Base-by-base conservation (phyloP, 2,329 filamentous ascomycete species). In the Didymella segeticola region DNA sequence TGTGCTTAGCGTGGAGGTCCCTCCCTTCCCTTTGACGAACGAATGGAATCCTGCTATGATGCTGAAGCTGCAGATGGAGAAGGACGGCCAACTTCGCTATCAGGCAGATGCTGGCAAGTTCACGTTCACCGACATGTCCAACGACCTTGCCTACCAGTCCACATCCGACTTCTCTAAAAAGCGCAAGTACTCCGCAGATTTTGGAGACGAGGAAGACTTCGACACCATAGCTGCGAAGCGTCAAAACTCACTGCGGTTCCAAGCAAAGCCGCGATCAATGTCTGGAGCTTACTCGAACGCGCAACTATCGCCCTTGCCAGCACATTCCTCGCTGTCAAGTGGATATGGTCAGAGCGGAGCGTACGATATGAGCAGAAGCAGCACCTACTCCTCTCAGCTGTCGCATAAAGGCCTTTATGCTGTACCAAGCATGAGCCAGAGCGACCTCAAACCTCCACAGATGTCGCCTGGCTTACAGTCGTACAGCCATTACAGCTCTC, bases 1-100 rank as follows among this genome's bases (percentile, higher is more conserved):
- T 74, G 83, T 83, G 25, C 81, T 96, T 63, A 85, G 84, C 38
- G 85, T 86, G 33, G 86, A 91, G 51, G 89, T 88, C 26, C 93
- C 93, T 39, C 82, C 82, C 2, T 85, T 86, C 61, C 73, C 80
- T n/a, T 71, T 78, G 17, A 87, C 85, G 8, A 81, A 80, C 43
- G 84, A 80, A 41, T 77, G 79, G 39, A 80, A 83, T 43, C 78
- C 82, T 25, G 79, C 81, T 43, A 83, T 88, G 36, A 82, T 84
- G 47, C 72, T 89, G 29, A 81, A 80, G 48, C 75, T 89, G 51
- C 77, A 83, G 42, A 82, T 89, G 73, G 83, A 87, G 55, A 81
- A 80, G 56, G 78, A 79, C 49, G 84, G 80, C 9, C 78, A 80
- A 61, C 76, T 78, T 25, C 71, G 82, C 23, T 77, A 77, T 11